Evolutionary conservation across 371 early-diverging fungal genomes (phyloP).

Genomic region (Haplosporangium sp.): DNA sequence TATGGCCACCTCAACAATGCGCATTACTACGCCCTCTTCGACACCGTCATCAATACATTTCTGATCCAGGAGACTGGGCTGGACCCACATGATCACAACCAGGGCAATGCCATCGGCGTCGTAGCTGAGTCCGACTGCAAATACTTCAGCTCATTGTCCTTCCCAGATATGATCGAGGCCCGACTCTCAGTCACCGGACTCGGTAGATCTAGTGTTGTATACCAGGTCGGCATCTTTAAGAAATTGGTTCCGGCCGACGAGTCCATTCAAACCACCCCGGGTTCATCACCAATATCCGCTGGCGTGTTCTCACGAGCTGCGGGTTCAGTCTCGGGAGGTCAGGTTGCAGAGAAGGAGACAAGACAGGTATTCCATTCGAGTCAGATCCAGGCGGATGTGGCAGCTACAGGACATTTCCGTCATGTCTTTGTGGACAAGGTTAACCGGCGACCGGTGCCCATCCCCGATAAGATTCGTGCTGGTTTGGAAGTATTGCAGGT

Average conservation of each 20-base stretch:
- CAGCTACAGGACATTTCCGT: slow-evolving; percentile 51
- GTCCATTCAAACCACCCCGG: neutral
- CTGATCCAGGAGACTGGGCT: slow-evolving; percentile 63
- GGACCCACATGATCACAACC: slow-evolving; percentile 49
- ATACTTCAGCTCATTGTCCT: slow-evolving; percentile 64
- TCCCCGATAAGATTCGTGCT: slow-evolving; percentile 37
- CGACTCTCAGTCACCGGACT: slow-evolving; percentile 66
- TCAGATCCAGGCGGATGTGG: slow-evolving; percentile 32
- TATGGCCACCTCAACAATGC: slow-evolving; percentile 77
- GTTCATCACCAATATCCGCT: slow-evolving; percentile 14
- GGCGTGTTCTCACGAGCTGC: slow-evolving; percentile 27
- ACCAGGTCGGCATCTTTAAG: slow-evolving; percentile 71
- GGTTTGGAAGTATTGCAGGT: slow-evolving; percentile 33
- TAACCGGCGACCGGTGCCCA: slow-evolving; percentile 45
- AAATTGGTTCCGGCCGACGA: slow-evolving; percentile 16
- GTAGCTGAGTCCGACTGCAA: slow-evolving; percentile 65
- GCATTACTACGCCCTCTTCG: slow-evolving; percentile 69
- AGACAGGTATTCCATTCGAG: slow-evolving; percentile 19
- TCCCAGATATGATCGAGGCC: slow-evolving; percentile 65
- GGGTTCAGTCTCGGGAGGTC: slow-evolving; percentile 10
- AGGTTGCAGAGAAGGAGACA: slow-evolving; percentile 8
- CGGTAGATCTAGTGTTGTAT: slow-evolving; percentile 67
- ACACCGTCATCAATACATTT: slow-evolving; percentile 69
- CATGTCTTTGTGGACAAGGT: slow-evolving; percentile 52
- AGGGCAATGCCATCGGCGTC: slow-evolving; percentile 63